Evolutionary conservation across 257 asterid genomes (phyloP).

Genomic region (Lithospermum erythrorhizon): DNA sequence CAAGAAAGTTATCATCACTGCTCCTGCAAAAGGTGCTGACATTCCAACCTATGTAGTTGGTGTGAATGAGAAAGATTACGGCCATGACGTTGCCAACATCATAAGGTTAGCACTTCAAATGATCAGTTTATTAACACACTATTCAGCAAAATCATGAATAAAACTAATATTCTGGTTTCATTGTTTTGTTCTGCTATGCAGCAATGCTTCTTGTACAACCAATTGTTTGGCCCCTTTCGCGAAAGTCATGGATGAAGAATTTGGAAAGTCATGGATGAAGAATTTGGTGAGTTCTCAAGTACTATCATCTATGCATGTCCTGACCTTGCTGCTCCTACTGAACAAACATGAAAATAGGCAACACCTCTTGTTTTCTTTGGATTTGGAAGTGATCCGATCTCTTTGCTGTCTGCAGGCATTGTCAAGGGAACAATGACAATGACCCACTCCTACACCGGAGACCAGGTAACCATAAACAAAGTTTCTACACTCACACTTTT

Average conservation of each 20-base stretch:
- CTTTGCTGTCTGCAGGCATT: slow-evolving; percentile 43
- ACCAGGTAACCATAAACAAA: slow-evolving; percentile 42
- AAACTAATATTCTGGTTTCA: not conserved
- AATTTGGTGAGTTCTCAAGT: slow-evolving; percentile 40
- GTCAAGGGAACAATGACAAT: slow-evolving; percentile 97
- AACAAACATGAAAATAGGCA: not conserved
- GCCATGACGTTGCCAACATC: slow-evolving; percentile 66
- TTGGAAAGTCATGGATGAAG: slow-evolving; percentile 86
- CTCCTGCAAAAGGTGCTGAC: slow-evolving; percentile 95
- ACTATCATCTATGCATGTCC: not conserved
- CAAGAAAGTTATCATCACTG: slow-evolving; percentile 88
- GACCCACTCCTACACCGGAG: slow-evolving; percentile 95
- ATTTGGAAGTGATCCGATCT: not conserved
- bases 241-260: slow-evolving; percentile 73
- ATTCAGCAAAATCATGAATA: not conserved
- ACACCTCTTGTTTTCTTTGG: not conserved
- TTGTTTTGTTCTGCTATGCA: slow-evolving; percentile 19
- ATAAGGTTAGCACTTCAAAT: slow-evolving; percentile 38
- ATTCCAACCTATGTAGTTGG: slow-evolving; percentile 91
- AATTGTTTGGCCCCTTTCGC: slow-evolving; percentile 94
- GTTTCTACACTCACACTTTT: not conserved
- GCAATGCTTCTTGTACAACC: slow-evolving; percentile 97
- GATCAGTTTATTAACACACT: not conserved
- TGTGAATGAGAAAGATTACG: slow-evolving; percentile 72
- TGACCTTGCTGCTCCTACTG: not conserved